Percentiles rank a stretch among this genome's conserved stretches.
Conservation (phyloP, 495 filamentous ascomycete genomes). For the Durotheca rogersii region DNA sequence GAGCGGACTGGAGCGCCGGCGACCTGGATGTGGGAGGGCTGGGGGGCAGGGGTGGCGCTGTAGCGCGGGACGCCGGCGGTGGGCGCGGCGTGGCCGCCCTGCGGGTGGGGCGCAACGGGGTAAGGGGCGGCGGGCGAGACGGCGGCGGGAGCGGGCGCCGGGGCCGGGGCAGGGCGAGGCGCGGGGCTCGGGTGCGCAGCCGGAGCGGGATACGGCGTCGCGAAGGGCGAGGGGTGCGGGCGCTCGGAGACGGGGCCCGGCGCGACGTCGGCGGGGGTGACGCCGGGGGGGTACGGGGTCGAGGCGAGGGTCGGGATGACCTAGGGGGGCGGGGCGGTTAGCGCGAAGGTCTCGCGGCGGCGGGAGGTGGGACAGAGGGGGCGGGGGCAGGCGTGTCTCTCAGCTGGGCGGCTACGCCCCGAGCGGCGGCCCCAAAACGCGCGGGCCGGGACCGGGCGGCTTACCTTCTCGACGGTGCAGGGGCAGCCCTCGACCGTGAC, state of each 20-base stretch:
- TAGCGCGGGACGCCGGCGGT: constrained; percentile 6
- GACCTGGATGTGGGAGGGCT: constrained; percentile 4
- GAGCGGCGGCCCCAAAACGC: too few species aligned
- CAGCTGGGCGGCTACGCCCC: too few species aligned
- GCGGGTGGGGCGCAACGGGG: background rate
- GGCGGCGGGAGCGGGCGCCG: background rate
- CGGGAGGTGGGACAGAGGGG: too few species aligned
- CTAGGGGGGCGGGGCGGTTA: constrained; percentile 1
- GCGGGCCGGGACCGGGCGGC: too few species aligned
- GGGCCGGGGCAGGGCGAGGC: background rate
- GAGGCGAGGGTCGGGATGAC: constrained; percentile 15
- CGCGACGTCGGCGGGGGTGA: constrained; percentile 18
- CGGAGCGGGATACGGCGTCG: background rate
- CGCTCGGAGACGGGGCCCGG: background rate
- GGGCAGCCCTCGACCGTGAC: constrained; percentile 34
- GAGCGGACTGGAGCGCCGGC: constrained; percentile 5
- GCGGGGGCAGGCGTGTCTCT: too few species aligned
- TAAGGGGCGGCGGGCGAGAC: constrained; percentile 2
- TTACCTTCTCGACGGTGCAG: constrained; percentile 36
- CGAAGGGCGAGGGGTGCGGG: background rate
- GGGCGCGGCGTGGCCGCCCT: background rate
- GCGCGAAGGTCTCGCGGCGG: background rate
- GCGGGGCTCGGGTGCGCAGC: background rate
- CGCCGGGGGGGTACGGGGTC: constrained; percentile 17
- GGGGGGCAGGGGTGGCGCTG: background rate